phyloP scores from a whole-genome alignment of 208 protist genomes.

The Phytomonas sp. region DNA sequence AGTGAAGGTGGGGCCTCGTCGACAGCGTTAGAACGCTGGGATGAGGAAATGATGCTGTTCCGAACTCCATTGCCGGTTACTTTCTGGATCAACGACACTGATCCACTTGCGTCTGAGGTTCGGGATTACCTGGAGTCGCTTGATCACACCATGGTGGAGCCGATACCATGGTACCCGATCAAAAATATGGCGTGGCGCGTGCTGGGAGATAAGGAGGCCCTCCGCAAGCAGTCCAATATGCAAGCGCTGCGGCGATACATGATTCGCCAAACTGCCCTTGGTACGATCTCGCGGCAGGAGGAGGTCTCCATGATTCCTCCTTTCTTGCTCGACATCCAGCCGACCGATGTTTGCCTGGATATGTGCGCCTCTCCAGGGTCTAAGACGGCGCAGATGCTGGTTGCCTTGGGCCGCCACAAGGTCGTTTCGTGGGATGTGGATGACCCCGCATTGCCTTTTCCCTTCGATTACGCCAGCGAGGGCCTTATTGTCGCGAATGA shows the following conservation, averaged over 20 bases:
- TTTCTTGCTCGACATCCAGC: slow-evolving; percentile 78
- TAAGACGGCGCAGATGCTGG: slow-evolving; percentile 87
- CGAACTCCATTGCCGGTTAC: slow-evolving; percentile 63
- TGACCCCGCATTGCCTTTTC: slow-evolving; percentile 63
- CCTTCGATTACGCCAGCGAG: slow-evolving; percentile 64
- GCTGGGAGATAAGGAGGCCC: slow-evolving; percentile 62
- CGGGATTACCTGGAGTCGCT: slow-evolving; percentile 41
- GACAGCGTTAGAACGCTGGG: slow-evolving; percentile 27
- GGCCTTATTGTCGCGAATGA: slow-evolving; percentile 86
- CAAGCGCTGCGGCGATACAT: slow-evolving; percentile 63
- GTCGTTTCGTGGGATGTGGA: slow-evolving; percentile 18
- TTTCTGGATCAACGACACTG: slow-evolving; percentile 82
- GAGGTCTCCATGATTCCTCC: slow-evolving; percentile 81
- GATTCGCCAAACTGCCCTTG: slow-evolving; percentile 71
- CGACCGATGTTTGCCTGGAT: slow-evolving; percentile 73
- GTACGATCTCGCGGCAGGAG: slow-evolving; percentile 81
- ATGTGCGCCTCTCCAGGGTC: slow-evolving; percentile 89
- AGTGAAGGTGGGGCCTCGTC: slow-evolving; percentile 3
- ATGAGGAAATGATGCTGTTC: slow-evolving; percentile 55
- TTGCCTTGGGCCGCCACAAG: slow-evolving; percentile 73
- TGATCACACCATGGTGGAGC: slow-evolving; percentile 42
- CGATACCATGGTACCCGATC: slow-evolving; percentile 80
- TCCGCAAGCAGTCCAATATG: slow-evolving; percentile 68
- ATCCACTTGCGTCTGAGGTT: slow-evolving; percentile 51
- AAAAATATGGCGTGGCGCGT: slow-evolving; percentile 74